These are phyloP conservation scores for Pythium rhizo-oryzae DNA, from an alignment of 352 stramenopile species.

Conservation along the genomic window DNA sequence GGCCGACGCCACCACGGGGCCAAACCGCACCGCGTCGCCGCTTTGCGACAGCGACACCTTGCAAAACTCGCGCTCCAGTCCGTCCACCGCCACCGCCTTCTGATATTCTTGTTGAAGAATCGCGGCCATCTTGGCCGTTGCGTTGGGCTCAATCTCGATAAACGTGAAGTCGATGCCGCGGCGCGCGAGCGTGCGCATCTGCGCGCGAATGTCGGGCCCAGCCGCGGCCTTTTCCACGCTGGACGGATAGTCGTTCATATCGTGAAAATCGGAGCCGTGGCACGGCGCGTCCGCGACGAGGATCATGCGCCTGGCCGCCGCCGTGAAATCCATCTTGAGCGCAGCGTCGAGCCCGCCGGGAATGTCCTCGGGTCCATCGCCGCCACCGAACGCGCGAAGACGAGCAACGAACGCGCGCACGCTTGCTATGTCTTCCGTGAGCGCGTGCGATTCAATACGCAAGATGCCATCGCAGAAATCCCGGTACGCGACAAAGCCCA, in stretches of 20 bases:
- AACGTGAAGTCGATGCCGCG: conserved; percentile 44
- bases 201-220: conserved; percentile 36
- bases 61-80: conserved; percentile 29
- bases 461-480: conserved; percentile 39
- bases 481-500: conserved; percentile 50
- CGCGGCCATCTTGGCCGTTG: conserved; percentile 36
- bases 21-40: conserved; percentile 27
- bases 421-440: conserved; percentile 27
- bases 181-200: conserved; percentile 35
- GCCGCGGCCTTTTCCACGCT: conserved; percentile 24
- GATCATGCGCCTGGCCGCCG: conserved; percentile 34
- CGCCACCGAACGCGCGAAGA: conserved; percentile 34
- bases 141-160: conserved; percentile 30
- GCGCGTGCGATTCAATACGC: conserved; percentile 27
- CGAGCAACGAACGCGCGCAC: conserved; percentile 32
- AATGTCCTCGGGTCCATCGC: conserved; percentile 42
- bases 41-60: conserved; percentile 24
- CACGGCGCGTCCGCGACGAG: conserved; percentile 41
- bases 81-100: conserved; percentile 2
- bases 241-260: conserved; percentile 7
- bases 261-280: conserved; percentile 38
- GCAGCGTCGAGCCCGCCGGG: conserved; percentile 32
- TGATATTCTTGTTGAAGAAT: conserved; percentile 37
- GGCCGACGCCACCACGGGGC: conserved; percentile 14
- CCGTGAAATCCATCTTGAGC: conserved; percentile 33